Percentiles rank a stretch among this genome's conserved stretches.
These are phyloP conservation scores for Platanus orientalis DNA, from an alignment of 164 flowering plant species.

Conservation along the genomic window DNA sequence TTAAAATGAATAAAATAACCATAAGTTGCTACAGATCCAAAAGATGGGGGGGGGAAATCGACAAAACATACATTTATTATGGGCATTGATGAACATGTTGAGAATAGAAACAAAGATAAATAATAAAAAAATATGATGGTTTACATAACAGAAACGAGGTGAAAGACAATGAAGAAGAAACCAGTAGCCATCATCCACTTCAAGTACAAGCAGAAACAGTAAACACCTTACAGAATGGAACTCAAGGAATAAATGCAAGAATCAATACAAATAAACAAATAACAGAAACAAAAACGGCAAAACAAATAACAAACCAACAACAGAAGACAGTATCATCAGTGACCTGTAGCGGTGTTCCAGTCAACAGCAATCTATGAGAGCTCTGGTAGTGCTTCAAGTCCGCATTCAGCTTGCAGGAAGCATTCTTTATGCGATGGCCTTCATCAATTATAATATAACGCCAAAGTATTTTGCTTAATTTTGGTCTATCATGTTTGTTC, in stretches of 20 bases:
- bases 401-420: constrained; percentile 97
- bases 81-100: no score
- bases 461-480: constrained; percentile 89
- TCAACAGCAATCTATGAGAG: constrained; percentile 83
- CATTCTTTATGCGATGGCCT: constrained; percentile 97
- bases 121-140: background rate
- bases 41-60: no score
- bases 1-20: no score
- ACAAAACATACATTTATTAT: no score
- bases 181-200: background rate
- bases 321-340: background rate
- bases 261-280: background rate
- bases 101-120: no score
- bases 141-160: background rate
- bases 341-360: constrained; percentile 98
- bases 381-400: constrained; percentile 91
- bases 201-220: background rate
- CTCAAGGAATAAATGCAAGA: background rate
- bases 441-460: constrained; percentile 96
- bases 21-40: no score
- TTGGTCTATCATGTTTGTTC: constrained; percentile 98
- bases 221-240: background rate
- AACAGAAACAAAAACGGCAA: background rate
- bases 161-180: background rate
- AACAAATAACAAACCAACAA: background rate